These are phyloP conservation scores for Colletotrichum eremochloae DNA, from an alignment of 2,329 filamentous ascomycete genomes.

Conservation along the genomic window DNA sequence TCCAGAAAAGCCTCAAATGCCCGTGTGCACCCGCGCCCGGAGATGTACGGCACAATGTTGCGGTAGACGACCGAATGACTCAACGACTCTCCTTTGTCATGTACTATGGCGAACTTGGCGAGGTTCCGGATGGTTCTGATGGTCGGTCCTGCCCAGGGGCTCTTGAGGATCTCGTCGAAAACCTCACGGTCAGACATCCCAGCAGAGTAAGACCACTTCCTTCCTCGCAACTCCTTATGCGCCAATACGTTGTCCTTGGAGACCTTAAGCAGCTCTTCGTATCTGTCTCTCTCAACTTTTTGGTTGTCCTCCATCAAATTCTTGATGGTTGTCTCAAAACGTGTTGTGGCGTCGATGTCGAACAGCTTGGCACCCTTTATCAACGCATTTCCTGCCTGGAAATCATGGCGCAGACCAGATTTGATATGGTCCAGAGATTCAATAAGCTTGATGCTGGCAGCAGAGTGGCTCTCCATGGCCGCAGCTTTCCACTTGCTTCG, in stretches of 20 bases:
- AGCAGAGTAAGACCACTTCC: not conserved
- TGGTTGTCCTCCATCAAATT: not conserved
- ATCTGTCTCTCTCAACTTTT: not conserved
- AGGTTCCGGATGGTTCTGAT: not conserved
- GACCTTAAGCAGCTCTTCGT: not conserved
- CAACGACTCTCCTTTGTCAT: not conserved
- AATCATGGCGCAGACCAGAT: not conserved
- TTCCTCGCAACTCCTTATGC: not conserved
- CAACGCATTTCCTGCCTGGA: not conserved
- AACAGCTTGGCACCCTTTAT: not conserved
- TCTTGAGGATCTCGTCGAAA: not conserved
- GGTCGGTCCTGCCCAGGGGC: not conserved
- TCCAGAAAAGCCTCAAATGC: not conserved
- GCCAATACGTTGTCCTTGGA: not conserved
- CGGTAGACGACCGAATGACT: not conserved
- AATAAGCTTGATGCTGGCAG: not conserved
- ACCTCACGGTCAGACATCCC: not conserved
- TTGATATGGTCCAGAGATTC: not conserved
- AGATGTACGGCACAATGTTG: not conserved
- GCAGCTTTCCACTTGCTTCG: not conserved
- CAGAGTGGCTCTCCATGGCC: not conserved
- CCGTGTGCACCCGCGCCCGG: not conserved
- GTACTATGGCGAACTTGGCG: not conserved
- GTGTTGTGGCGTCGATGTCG: not conserved
- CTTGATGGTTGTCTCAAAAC: not conserved